These are phyloP conservation scores for Ophiostoma novo-ulmi DNA, from an alignment of 2,329 filamentous ascomycete genomes.

Conservation along the genomic window DNA sequence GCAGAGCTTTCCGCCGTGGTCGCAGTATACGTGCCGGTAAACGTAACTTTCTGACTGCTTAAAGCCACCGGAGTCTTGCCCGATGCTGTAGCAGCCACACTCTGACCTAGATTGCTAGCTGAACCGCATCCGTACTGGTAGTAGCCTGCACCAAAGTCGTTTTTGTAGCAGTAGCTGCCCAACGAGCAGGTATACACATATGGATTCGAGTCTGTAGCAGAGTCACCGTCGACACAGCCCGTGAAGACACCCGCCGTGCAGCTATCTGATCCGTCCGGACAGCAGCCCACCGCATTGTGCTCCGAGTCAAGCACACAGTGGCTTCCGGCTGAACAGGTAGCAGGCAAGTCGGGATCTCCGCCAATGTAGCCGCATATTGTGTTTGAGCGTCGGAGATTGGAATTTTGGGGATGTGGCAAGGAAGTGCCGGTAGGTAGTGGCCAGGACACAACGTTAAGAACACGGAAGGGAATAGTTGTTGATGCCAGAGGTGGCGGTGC, in stretches of 20 bases:
- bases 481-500: slow-evolving; percentile 30
- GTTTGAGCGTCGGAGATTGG: slow-evolving; percentile 38
- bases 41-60: slow-evolving; percentile 38
- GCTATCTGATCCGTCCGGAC: slow-evolving; percentile 45
- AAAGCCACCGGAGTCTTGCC: slow-evolving; percentile 39
- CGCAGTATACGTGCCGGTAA: slow-evolving; percentile 39
- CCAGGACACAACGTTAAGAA: slow-evolving; percentile 35
- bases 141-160: slow-evolving; percentile 51
- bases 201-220: slow-evolving; percentile 46
- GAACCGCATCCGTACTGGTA: slow-evolving; percentile 55
- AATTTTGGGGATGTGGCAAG: slow-evolving; percentile 30
- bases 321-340: slow-evolving; percentile 53
- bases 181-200: slow-evolving; percentile 54
- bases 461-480: slow-evolving; percentile 31
- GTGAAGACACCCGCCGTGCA: slow-evolving; percentile 56
- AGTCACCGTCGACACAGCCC: slow-evolving; percentile 50
- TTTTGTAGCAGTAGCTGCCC: slow-evolving; percentile 50
- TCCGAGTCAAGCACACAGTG: slow-evolving; percentile 51
- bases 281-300: slow-evolving; percentile 35
- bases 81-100: slow-evolving; percentile 44
- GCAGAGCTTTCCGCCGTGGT: not conserved
- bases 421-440: slow-evolving; percentile 39
- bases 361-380: slow-evolving; percentile 56
- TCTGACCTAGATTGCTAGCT: slow-evolving; percentile 44
- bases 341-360: slow-evolving; percentile 47